These are phyloP conservation scores for Hebeloma cylindrosporum DNA, from an alignment of 768 basidiomycete genomes.

Conservation along the genomic window DNA sequence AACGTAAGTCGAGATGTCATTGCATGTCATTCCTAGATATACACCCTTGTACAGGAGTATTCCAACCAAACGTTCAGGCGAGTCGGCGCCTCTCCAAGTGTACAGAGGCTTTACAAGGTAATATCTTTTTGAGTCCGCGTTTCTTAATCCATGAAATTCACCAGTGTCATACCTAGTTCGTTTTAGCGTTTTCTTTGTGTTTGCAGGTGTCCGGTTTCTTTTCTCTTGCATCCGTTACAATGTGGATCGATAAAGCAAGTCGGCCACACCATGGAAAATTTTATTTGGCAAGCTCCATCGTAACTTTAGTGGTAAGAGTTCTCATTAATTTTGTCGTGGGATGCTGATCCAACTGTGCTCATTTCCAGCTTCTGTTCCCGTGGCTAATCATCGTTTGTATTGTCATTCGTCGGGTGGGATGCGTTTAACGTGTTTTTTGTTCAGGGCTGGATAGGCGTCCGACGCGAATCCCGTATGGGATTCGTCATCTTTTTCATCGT, in stretches of 20 bases:
- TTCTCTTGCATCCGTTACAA: constrained; percentile 40
- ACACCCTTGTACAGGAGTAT: constrained; percentile 36
- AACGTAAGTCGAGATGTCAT: constrained; percentile 28
- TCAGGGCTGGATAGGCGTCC: constrained; percentile 51
- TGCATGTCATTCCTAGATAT: background rate
- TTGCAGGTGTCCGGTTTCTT: constrained; percentile 53
- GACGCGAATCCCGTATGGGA: constrained; percentile 40
- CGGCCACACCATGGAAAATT: constrained; percentile 32
- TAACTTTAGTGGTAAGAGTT: constrained; percentile 41
- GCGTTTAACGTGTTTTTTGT: background rate
- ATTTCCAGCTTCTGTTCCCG: constrained; percentile 39
- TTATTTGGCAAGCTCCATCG: constrained; percentile 41
- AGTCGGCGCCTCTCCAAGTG: constrained; percentile 45
- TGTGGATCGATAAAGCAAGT: constrained; percentile 52
- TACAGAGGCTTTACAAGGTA: constrained; percentile 51
- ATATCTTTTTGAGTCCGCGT: background rate
- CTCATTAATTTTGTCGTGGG: background rate
- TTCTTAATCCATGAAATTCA: background rate
- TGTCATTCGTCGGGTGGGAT: background rate
- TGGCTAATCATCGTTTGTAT: constrained; percentile 43
- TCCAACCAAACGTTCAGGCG: constrained; percentile 44
- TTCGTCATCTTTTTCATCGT: constrained; percentile 41
- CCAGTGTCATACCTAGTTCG: constrained; percentile 31
- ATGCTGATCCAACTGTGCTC: background rate
- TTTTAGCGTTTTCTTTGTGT: constrained; percentile 47